Evolutionary conservation across 2,329 filamentous ascomycete genomes (phyloP), one percentile per base, ranked within the genome.

Genomic region (Ophiocordyceps sinensis): DNA sequence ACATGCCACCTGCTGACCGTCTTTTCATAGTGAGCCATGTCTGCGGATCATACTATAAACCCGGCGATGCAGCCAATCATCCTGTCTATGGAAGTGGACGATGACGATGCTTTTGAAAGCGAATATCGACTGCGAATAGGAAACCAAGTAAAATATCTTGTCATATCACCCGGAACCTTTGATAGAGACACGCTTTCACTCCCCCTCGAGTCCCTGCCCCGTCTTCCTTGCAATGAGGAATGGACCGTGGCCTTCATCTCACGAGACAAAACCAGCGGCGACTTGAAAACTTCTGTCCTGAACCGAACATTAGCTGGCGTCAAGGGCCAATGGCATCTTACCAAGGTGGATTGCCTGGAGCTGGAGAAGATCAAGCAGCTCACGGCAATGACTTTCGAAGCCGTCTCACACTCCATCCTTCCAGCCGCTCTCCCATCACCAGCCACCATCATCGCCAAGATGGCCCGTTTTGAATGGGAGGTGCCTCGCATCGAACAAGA

Each of bases 391-490:
- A 42, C 44, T 39, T 52, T 53, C 43, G 49, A 55, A 47, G 50
- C 48, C 43, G n/a, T 39, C 38, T 49, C 32, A 42, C 43, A 51
- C 44, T 45, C 45, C 17, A 43, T 41, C 37, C n/a, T n/a, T n/a
- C n/a, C n/a, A n/a, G n/a, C n/a, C n/a, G n/a, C n/a, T n/a, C 41
- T 47, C 44, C 43, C 21, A 47, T 15, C 37, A 19, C n/a, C 31
- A 42, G 13, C 36, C n/a, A 36, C 37, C 28, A 28, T 35, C 13
- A 36, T 62, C 40, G 53, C 54, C 41, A 60, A 59, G 43, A 54
- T 57, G 44, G 55, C 56, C 29, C 50, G 55, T 38, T 60, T 59
- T 32, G 49, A 54, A 41, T 59, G 52, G 56, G 54, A 59, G 45
- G 17, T 61, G 8, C 55, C 50, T 44, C 49, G 45, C 34, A 54